A percentile compares a stretch with the other conserved stretches of the same genome.
phyloP scores from a whole-genome alignment of 2,329 filamentous ascomycete species.

The Botrytis byssoidea region DNA sequence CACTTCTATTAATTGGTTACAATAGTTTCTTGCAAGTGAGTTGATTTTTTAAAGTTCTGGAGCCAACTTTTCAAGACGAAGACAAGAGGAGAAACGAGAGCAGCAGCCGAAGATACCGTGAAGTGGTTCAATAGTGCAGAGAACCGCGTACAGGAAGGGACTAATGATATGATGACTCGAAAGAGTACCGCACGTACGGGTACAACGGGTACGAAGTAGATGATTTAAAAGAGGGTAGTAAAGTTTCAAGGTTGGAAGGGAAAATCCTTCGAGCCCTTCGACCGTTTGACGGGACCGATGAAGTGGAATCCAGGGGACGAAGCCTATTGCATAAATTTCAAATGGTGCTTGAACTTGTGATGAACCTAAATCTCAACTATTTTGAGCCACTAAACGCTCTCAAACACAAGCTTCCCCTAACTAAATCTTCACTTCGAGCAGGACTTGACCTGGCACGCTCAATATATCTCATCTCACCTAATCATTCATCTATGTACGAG shows the following conservation, averaged over 20 bases:
- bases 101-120: neutral
- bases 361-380: neutral
- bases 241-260: neutral
- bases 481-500: no score
- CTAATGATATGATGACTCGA: neutral
- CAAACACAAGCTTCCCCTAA: neutral
- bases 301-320: neutral
- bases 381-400: neutral
- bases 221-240: neutral
- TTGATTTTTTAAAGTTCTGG: neutral
- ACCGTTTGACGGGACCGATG: slow-evolving; percentile 1
- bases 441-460: neutral
- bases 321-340: slow-evolving; percentile 5
- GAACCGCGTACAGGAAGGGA: no score
- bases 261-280: neutral
- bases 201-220: slow-evolving; percentile 3
- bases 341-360: neutral
- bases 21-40: neutral
- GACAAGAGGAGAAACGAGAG: neutral
- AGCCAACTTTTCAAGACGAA: neutral
- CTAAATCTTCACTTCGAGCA: neutral
- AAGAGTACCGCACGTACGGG: neutral
- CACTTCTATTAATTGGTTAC: neutral
- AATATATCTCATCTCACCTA: neutral
- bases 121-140: neutral